phyloP scores from a whole-genome alignment of 2,329 filamentous ascomycete genomes.

The Coleophoma crateriformis region DNA sequence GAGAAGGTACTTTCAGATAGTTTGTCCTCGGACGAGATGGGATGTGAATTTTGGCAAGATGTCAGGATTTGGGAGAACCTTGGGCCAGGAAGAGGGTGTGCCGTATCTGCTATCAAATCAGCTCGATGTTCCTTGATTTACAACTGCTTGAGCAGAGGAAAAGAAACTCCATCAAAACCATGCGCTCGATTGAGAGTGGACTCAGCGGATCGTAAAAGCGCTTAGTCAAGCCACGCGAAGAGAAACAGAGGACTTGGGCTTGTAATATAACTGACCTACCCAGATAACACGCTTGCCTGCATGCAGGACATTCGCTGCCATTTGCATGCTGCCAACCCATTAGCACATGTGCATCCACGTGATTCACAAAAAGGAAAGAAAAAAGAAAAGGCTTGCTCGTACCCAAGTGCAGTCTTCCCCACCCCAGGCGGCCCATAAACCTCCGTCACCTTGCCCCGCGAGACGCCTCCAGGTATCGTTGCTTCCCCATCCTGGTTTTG shows the following conservation, averaged over 20 bases:
- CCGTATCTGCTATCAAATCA: constrained; percentile 18
- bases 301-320: constrained; percentile 57
- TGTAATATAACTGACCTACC: constrained; percentile 55
- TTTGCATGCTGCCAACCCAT: constrained; percentile 56
- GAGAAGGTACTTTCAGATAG: constrained; percentile 8
- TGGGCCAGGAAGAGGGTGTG: constrained; percentile 33
- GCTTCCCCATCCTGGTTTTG: constrained; percentile 18
- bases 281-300: constrained; percentile 65
- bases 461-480: constrained; percentile 48
- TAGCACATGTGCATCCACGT: constrained; percentile 6
- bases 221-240: not conserved
- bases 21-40: constrained; percentile 3
- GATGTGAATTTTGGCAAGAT: constrained; percentile 4
- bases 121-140: no score
- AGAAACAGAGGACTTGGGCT: not conserved
- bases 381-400: not conserved
- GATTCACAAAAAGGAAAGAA: not conserved
- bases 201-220: not conserved
- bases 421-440: constrained; percentile 82
- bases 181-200: not conserved
- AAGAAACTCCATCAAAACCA: no score
- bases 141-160: no score
- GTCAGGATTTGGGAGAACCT: constrained; percentile 42
- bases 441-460: constrained; percentile 75
- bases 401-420: constrained; percentile 76